phyloP scores from a whole-genome alignment of 2,329 filamentous ascomycete species.

The Huntiella omanensis region DNA sequence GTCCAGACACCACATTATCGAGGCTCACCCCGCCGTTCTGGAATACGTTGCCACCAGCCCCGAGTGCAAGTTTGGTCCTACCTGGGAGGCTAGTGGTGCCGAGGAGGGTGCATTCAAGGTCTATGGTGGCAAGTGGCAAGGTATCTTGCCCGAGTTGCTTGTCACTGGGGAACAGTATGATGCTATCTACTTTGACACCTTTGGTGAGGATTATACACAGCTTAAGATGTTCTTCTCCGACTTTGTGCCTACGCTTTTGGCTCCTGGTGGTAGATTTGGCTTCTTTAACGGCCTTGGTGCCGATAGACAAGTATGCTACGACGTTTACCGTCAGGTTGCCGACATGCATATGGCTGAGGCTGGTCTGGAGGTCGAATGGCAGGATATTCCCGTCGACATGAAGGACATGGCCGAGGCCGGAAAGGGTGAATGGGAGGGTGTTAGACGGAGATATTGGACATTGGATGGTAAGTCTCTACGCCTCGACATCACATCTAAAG shows the following conservation, averaged over 20 bases:
- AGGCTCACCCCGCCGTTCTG: constrained; percentile 65
- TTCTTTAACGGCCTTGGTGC: constrained; percentile 88
- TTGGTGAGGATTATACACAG: constrained; percentile 80
- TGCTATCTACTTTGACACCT: constrained; percentile 93
- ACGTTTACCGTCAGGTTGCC: constrained; percentile 82
- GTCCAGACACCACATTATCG: constrained; percentile 61
- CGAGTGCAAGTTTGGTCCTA: constrained; percentile 31
- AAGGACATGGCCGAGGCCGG: constrained; percentile 43
- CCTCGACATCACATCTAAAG: neutral
- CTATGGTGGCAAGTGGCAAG: constrained; percentile 60
- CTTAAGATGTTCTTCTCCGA: constrained; percentile 78
- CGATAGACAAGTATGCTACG: constrained; percentile 82
- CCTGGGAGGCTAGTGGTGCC: constrained; percentile 36
- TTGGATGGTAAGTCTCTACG: constrained; percentile 41
- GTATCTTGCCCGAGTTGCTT: constrained; percentile 50
- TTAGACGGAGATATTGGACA: constrained; percentile 78
- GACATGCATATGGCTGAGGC: constrained; percentile 83
- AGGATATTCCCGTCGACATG: constrained; percentile 54
- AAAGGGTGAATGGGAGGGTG: constrained; percentile 69
- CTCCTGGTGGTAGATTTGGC: constrained; percentile 54
- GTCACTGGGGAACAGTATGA: constrained; percentile 55
- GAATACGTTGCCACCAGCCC: constrained; percentile 31
- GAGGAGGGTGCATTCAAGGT: constrained; percentile 53
- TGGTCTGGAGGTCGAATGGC: constrained; percentile 78
- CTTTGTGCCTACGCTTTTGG: constrained; percentile 61